Evolutionary conservation across 768 basidiomycete species (phyloP).

Genomic region (Suillus luteus): DNA sequence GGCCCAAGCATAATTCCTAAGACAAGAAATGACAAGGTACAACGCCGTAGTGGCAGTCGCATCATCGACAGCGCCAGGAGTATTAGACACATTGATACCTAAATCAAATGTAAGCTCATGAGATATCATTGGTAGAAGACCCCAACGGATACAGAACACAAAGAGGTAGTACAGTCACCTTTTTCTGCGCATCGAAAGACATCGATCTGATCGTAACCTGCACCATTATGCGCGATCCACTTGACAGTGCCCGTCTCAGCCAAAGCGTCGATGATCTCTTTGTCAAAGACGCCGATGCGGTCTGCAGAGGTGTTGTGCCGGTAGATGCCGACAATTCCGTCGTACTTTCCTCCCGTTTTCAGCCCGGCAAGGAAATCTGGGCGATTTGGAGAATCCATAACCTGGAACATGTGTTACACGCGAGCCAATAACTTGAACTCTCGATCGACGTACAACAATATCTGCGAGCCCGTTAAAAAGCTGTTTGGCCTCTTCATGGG

Average conservation of each 20-base stretch:
- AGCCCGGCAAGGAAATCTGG: constrained; percentile 69
- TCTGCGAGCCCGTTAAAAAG: constrained; percentile 72
- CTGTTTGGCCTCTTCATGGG: constrained; percentile 67
- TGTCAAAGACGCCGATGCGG: constrained; percentile 76
- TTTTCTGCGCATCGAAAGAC: constrained; percentile 68
- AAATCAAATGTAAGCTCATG: constrained; percentile 4
- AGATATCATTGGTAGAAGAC: background rate
- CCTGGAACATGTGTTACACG: constrained; percentile 33
- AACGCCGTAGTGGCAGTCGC: constrained; percentile 89
- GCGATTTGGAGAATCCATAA: constrained; percentile 60
- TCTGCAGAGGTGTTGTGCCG: constrained; percentile 68
- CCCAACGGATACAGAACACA: background rate
- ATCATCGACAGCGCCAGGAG: constrained; percentile 87
- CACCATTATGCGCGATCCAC: constrained; percentile 92
- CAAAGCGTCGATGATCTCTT: constrained; percentile 70
- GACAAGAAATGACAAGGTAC: constrained; percentile 76
- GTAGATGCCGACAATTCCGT: constrained; percentile 73
- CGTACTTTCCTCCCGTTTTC: constrained; percentile 70
- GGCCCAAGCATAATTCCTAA: constrained; percentile 70
- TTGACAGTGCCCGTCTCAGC: constrained; percentile 56
- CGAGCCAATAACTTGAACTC: background rate
- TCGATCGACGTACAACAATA: constrained; percentile 62
- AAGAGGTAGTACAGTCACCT: constrained; percentile 43
- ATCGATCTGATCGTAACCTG: constrained; percentile 90
- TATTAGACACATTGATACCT: constrained; percentile 78